Evolutionary conservation across 2,329 filamentous ascomycete species (phyloP).

Genomic region (Raffaelea arxii): DNA sequence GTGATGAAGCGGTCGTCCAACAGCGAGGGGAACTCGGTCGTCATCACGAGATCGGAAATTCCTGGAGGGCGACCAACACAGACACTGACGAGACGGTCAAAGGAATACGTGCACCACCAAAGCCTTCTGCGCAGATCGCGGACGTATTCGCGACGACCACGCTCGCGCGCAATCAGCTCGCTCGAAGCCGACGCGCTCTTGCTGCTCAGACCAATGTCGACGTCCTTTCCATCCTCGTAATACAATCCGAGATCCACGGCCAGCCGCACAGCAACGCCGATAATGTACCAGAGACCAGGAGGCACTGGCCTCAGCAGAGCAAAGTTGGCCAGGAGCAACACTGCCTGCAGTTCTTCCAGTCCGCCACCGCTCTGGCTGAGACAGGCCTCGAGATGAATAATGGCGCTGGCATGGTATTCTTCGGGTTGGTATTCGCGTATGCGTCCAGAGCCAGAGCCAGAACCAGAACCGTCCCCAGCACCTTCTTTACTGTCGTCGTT

Average conservation of each 20-base stretch:
- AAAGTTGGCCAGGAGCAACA: conserved; percentile 82
- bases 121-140: conserved; percentile 77
- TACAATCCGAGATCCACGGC: conserved; percentile 88
- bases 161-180: conserved; percentile 35
- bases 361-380: conserved; percentile 79
- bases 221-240: conserved; percentile 72
- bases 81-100: conserved; percentile 89
- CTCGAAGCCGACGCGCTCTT: conserved; percentile 26
- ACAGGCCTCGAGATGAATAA: conserved; percentile 82
- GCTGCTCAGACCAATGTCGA: conserved; percentile 49
- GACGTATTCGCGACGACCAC: conserved; percentile 67
- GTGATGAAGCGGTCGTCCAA: conserved; percentile 87
- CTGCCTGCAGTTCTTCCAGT: conserved; percentile 86
- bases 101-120: conserved; percentile 96
- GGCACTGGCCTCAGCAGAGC: conserved; percentile 84
- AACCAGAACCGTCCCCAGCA: not conserved
- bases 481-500: not conserved
- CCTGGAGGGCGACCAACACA: conserved; percentile 91
- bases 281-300: conserved; percentile 94
- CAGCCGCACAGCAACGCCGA: conserved; percentile 82
- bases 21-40: conserved; percentile 84
- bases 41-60: conserved; percentile 92
- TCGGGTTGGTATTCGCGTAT: conserved; percentile 64
- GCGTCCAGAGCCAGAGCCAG: not conserved
- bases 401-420: conserved; percentile 91